Base-by-base conservation (phyloP, 257 asterid genomes). In the Solanum corneliomulleri region DNA sequence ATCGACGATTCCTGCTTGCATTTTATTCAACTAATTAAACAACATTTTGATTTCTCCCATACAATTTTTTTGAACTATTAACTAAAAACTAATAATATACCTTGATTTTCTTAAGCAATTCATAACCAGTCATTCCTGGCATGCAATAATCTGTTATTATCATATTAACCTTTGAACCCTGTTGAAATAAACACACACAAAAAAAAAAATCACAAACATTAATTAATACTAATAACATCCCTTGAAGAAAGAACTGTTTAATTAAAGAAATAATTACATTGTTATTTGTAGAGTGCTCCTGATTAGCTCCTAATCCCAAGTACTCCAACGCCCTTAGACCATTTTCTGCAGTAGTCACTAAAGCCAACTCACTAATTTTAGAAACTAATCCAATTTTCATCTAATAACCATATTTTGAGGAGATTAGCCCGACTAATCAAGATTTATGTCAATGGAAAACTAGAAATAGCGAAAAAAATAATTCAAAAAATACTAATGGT, bases 61-160 rank as follows among this genome's bases (percentile, higher is more conserved):
- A 8, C 29, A 15, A 64, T 39, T 44, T 64, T 64, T 44, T 64
- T 62, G 13, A 25, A 16, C 27, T 39, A 16, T 45, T 27, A 80
- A 2, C 10, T 15, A 16, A 80, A 21, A 4, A 42, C 27, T 88
- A 1, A 37, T 37, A 37, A 37, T 37, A 37, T 37, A 94, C 97
- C 95, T 94, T 94, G 78, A 94, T 93, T 88, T 93, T 94, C 93
- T 94, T 93, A 33, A 94, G 95, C 41, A 94, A 89, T 74, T 94
- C 97, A 49, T 92, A 94, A 64, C 97, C 97, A 7, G 92, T 90
- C 97, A 94, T 94, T 44, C 92, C 97, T 1, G 97, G 97, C 97
- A 94, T 94, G 89, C 95, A 93, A 77, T 94, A 93, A 82, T 93
- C 95, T 68, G 95, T 94, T 69, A 94, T 93, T 41, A 94, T 93